These are phyloP conservation scores for Floccularia luteovirens DNA, from an alignment of 768 basidiomycete genomes.

Conservation along the genomic window DNA sequence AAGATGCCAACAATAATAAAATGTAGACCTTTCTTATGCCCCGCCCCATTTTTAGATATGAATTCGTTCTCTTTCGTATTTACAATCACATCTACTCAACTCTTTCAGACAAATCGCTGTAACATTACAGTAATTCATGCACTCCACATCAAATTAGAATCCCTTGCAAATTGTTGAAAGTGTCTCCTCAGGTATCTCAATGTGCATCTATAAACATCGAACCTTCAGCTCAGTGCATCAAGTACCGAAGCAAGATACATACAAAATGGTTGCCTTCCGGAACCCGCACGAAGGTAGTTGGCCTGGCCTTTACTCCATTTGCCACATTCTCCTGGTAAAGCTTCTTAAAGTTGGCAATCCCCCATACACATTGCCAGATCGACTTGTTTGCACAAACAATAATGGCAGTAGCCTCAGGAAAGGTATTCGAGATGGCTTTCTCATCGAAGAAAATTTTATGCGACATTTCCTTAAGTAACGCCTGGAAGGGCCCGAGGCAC, in stretches of 20 bases:
- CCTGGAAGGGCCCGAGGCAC: conserved; percentile 15
- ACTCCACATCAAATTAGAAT: too few relatives aligned
- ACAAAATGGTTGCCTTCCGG: conserved; percentile 27
- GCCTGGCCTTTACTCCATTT: conserved; percentile 12
- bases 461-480: conserved; percentile 8
- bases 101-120: too few relatives aligned
- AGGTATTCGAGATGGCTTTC: conserved; percentile 7
- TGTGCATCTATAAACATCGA: too few relatives aligned
- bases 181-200: too few relatives aligned
- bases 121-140: too few relatives aligned
- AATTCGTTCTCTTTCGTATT: too few relatives aligned
- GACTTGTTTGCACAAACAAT: conserved; percentile 14
- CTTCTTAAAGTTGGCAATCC: conserved; percentile 9
- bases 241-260: too few relatives aligned
- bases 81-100: too few relatives aligned
- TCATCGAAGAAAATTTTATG: conserved; percentile 15
- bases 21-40: too few relatives aligned
- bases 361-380: conserved; percentile 17
- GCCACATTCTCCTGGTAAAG: conserved; percentile 11
- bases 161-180: too few relatives aligned
- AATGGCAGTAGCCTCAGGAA: conserved; percentile 15
- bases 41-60: too few relatives aligned
- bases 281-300: conserved; percentile 14
- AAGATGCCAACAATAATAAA: conserved; percentile 5
- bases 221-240: too few relatives aligned